Conservation (phyloP, 495 filamentous ascomycete genomes). For the Penicillium canescens region DNA sequence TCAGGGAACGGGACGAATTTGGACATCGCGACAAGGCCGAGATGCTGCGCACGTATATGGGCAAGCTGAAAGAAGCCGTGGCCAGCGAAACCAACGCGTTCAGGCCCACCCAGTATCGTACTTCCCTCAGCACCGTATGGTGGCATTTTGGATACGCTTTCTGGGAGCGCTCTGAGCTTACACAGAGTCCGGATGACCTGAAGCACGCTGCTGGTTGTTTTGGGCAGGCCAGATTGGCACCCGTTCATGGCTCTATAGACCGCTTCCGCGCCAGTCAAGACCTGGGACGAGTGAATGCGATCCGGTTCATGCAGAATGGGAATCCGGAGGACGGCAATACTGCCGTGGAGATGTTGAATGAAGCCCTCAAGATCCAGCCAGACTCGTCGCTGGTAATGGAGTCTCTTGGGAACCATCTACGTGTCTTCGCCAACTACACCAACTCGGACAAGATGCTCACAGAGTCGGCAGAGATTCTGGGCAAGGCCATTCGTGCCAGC, state of each 20-base stretch:
- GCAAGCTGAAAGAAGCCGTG: slow-evolving; percentile 1
- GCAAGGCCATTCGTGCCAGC: not conserved
- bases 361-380: slow-evolving; percentile 2
- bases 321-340: not conserved
- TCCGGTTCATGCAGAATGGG: slow-evolving; percentile 1
- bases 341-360: not conserved
- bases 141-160: slow-evolving; percentile 3
- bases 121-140: slow-evolving; percentile 4
- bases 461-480: not conserved
- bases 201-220: not conserved
- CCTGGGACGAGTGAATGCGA: slow-evolving; percentile 2
- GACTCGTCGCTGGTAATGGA: slow-evolving; percentile 3
- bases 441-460: slow-evolving; percentile 4
- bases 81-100: not conserved
- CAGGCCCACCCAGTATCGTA: not conserved
- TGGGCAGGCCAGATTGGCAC: not conserved
- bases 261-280: slow-evolving; percentile 1
- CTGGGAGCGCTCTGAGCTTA: slow-evolving; percentile 4
- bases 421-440: not conserved
- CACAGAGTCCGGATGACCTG: not conserved
- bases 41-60: slow-evolving; percentile 3
- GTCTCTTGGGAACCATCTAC: slow-evolving; percentile 6
- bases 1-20: slow-evolving; percentile 2
- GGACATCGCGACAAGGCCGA: not conserved
- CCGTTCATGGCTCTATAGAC: slow-evolving; percentile 1